These are phyloP conservation scores for Penicillium griseofulvum DNA, from an alignment of 2,329 filamentous ascomycete genomes.

Conservation along the genomic window DNA sequence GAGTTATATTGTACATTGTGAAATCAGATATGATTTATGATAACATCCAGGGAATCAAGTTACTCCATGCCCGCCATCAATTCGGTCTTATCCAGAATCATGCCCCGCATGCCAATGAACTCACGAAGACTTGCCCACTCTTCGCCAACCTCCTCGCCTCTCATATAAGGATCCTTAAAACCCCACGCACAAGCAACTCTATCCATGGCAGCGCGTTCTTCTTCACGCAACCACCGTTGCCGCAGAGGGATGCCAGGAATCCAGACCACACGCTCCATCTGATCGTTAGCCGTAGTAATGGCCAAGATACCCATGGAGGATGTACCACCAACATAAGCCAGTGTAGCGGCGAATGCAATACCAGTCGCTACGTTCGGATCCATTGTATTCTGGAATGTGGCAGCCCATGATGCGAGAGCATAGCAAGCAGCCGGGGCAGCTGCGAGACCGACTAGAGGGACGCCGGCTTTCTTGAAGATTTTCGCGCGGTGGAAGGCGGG, in stretches of 20 bases:
- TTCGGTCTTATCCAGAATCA: conserved; percentile 85
- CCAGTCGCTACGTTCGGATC: conserved; percentile 70
- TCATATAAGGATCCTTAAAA: conserved; percentile 73
- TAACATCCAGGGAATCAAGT: conserved; percentile 7
- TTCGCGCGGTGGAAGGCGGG: conserved; percentile 45
- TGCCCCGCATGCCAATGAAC: conserved; percentile 76
- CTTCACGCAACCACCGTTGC: conserved; percentile 82
- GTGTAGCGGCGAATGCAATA: conserved; percentile 74
- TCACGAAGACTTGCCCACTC: conserved; percentile 87
- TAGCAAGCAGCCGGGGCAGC: conserved; percentile 51
- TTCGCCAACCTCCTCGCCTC: conserved; percentile 84
- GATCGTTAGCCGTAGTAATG: conserved; percentile 83
- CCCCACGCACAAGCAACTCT: conserved; percentile 86
- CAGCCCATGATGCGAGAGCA: conserved; percentile 65
- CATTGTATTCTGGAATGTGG: conserved; percentile 70
- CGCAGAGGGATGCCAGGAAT: conserved; percentile 74
- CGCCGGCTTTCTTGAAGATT: conserved; percentile 42
- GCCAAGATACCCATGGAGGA: conserved; percentile 80
- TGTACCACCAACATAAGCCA: conserved; percentile 80
- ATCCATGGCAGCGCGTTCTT: conserved; percentile 84
- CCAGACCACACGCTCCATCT: conserved; percentile 95
- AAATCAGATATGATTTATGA: background rate
- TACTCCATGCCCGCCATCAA: conserved; percentile 91
- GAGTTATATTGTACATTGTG: background rate
- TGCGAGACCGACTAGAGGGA: conserved; percentile 41